phyloP scores from a whole-genome alignment of 192 early-diverging fungal genomes.

The Linnemannia elongata region DNA sequence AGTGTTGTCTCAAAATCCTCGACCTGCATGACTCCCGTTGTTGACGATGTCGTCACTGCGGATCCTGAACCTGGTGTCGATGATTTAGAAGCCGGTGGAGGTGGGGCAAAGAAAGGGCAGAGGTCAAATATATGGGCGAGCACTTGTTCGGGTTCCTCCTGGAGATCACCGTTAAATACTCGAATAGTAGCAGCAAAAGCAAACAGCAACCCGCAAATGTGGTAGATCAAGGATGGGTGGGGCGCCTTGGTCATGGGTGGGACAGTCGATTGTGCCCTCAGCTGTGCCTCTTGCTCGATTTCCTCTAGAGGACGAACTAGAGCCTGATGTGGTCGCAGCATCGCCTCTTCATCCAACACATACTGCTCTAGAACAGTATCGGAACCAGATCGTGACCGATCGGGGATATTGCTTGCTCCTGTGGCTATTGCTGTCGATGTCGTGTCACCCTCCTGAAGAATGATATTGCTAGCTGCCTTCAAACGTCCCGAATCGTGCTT shows the following conservation, averaged over 20 bases:
- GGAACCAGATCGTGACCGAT: background rate
- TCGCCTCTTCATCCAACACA: conserved; percentile 46
- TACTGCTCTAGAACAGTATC: conserved; percentile 16
- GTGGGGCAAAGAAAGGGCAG: conserved; percentile 44
- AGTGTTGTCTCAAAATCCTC: conserved; percentile 51
- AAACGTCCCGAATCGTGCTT: conserved; percentile 4
- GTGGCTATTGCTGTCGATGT: background rate
- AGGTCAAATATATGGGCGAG: conserved; percentile 39
- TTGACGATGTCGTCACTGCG: background rate
- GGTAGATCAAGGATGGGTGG: conserved; percentile 47
- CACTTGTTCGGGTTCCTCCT: conserved; percentile 31
- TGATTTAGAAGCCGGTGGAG: background rate
- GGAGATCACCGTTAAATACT: conserved; percentile 38
- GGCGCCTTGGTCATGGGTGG: conserved; percentile 29
- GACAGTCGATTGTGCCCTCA: background rate
- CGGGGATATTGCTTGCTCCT: background rate
- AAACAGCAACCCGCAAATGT: conserved; percentile 33
- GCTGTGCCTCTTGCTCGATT: conserved; percentile 4
- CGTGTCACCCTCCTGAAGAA: background rate
- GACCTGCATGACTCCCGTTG: conserved; percentile 12
- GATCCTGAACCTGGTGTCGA: background rate
- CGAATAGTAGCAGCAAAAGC: conserved; percentile 33
- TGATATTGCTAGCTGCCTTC: conserved; percentile 1
- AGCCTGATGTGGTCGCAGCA: conserved; percentile 29
- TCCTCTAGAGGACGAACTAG: conserved; percentile 32